Base-by-base conservation (phyloP, 2,329 filamentous ascomycete species). In the Aspergillus brunneoviolaceus region DNA sequence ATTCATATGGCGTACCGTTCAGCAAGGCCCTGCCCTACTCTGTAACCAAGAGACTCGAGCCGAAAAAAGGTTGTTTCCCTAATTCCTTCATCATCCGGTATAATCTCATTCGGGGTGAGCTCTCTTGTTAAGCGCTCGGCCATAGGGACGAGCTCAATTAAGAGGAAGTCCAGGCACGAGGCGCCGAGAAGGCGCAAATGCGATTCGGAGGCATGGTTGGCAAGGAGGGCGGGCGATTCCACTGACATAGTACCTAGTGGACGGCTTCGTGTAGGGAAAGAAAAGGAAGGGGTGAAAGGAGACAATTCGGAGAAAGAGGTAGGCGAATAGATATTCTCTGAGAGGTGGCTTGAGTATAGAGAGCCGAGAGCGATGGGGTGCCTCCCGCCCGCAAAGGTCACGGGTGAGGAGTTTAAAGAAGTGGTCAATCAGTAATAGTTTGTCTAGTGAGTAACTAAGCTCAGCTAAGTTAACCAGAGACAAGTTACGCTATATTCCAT, bases 91-190 rank as follows among this genome's bases (percentile, higher is more conserved):
- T 76, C 76, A 57, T 77, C 74, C 57, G 71, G 67, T 31, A 65
- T 65, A 25, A 67, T 69, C 5, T 72, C 72, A 3, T 70, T 63
- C 3, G 62, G 60, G 5, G 68, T 65, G 6, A 92, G 82, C 71
- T 95, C 89, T 71, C 88, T 85, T 23, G 91, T 88, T 63, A 98
- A 84, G 65, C 95, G 88, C 77, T 96, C 92, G 5, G 94, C 91
- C 82, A 98, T 89, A 45, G 95, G 95, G 16, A 99, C 95, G 58
- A 99, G 86, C 80, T 99, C 95, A 74, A 98, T 98, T 69, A 99
- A 86, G 59, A 99, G 86, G 69, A 99, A 89, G 77, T 99, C 95
- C 70, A 99, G 87, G 74, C 90, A 92, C 51, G 94, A 95, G 59
- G 89, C 87, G 79, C 86, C 89, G 69, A 97, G 83, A 79, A 93